These are phyloP conservation scores for Exserohilum turcica DNA, from an alignment of 2,329 filamentous ascomycete genomes.

Conservation along the genomic window DNA sequence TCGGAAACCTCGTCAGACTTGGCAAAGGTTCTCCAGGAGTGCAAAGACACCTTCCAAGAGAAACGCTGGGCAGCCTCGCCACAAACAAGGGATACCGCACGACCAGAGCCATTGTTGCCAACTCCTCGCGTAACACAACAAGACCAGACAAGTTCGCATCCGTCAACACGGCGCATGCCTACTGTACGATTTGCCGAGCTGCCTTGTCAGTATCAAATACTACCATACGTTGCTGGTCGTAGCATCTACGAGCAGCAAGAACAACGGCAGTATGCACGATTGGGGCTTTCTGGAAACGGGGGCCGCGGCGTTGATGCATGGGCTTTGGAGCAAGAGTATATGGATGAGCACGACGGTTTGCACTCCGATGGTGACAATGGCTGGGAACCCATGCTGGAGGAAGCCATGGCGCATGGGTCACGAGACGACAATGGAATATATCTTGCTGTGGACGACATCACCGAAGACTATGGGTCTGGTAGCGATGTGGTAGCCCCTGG, in stretches of 20 bases:
- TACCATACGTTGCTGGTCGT: slow-evolving; percentile 20
- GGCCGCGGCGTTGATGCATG: not conserved
- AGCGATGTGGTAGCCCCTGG: slow-evolving; percentile 30
- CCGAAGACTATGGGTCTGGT: slow-evolving; percentile 4
- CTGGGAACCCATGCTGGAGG: slow-evolving; percentile 6
- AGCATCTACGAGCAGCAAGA: slow-evolving; percentile 39
- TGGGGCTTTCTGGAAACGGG: not conserved
- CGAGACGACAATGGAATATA: not conserved
- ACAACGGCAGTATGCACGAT: slow-evolving; percentile 14
- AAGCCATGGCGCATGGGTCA: not conserved
- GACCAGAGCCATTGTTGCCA: not conserved
- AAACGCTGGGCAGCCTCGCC: slow-evolving; percentile 4
- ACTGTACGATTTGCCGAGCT: slow-evolving; percentile 22
- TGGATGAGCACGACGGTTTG: slow-evolving; percentile 2
- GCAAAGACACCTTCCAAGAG: slow-evolving; percentile 27
- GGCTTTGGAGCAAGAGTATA: not conserved
- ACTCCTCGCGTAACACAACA: not conserved
- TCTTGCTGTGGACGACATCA: slow-evolving; percentile 1
- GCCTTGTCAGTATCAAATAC: slow-evolving; percentile 4
- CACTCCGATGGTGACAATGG: not conserved
- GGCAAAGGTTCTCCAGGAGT: slow-evolving; percentile 31
- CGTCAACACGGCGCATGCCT: slow-evolving; percentile 10
- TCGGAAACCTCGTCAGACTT: slow-evolving; percentile 31
- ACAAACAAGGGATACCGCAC: slow-evolving; percentile 1
- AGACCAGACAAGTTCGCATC: not conserved